Base-by-base conservation (phyloP, 2,329 filamentous ascomycete genomes). In the Aspergillus nomiae region DNA sequence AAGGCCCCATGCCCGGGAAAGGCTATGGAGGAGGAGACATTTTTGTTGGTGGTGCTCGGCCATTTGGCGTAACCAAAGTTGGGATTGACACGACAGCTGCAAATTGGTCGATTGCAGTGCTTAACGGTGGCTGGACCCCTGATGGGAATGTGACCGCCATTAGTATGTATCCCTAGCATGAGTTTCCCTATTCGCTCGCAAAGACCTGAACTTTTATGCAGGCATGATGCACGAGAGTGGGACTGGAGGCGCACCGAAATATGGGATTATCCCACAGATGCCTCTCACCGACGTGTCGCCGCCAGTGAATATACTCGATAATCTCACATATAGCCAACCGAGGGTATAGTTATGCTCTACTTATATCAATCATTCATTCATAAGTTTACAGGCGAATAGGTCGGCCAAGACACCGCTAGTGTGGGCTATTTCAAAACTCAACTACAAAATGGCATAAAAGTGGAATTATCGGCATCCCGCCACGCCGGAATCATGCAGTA, bases 371-470 rank as follows among this genome's bases (percentile, higher is more conserved):
- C 14, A 10, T 8, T 26, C 19, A 10, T 53, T 26, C 19, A 10
- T 53, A 45, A 30, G 53, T 38, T 57, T 19, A 59, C 26, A 36
- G 21, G 24, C 8, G 16, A 1, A 38, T 62, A 75, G 73, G 55
- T 72, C 58, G 80, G 79, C 3, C 84, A 78, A 28, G 85, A 89
- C 12, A 76, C 81, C 12, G 87, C 88, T 1, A 80, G 80, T 50
- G 88, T 89, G 1, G 89, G 89, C 0, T 87, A 88, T 65, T 91
- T 90, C 71, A 83, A 83, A 55, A 83, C 90, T 54, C 85, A 81
- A 0, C 74, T 91, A 53, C 78, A 84, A 62, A 84, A 80, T 50
- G 84, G 85, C 1, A 81, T 90, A 57, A 78, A 81, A n/a, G 84
- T 84, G 3, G 87, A 90, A 67, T 87, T 90, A 81, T 90, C 89